Evolutionary conservation across 192 early-diverging fungal species (phyloP), one percentile per base, ranked within the genome.

Genomic region (Coemansia sp.): DNA sequence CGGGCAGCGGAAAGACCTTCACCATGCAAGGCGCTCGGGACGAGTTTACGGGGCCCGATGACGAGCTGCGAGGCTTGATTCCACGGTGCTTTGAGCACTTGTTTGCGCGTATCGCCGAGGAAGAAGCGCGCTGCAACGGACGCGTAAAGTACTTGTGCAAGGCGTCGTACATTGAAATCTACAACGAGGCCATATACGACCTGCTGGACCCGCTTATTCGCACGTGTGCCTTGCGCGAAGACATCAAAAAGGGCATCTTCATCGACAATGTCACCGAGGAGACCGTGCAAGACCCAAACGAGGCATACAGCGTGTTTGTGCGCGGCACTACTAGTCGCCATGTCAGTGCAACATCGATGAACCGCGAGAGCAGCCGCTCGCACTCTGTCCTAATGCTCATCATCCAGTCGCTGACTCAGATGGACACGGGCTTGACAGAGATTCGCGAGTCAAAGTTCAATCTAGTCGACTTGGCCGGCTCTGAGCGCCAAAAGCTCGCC

Each of bases 131-230:
- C 47, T 76, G 71, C 40, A 63, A 68, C 38, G 82, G 73, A 10
- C 86, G 69, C 19, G 79, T 86, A 76, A 88, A 83, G 78, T 93
- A 86, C 84, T 80, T 89, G 41, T 96, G 94, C 73, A 86, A 89
- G 40, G 95, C 92, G 7, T 94, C 94, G 0, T 96, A 94, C 64
- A 89, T 97, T 54, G 94, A 97, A 62, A 96, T 96, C 70, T 97
- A 97, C 86, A 96, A 97, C 71, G 95, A 97, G 75, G 88, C 89
- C 54, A 94, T 97, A 59, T 89, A 89, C 51, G 95, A 97, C 66
- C 75, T 97, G 42, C 83, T 97, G 22, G 93, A 92, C 65, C 82
- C 89, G 79, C 70, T 82, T 6, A 78, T 84, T 37, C 73, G 79
- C 22, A 77, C 77, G 17, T 83, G 86, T 15, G 82, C 86, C 10